phyloP scores from a whole-genome alignment of 2,329 filamentous ascomycete genomes.

The Trichoderma aggressivum region DNA sequence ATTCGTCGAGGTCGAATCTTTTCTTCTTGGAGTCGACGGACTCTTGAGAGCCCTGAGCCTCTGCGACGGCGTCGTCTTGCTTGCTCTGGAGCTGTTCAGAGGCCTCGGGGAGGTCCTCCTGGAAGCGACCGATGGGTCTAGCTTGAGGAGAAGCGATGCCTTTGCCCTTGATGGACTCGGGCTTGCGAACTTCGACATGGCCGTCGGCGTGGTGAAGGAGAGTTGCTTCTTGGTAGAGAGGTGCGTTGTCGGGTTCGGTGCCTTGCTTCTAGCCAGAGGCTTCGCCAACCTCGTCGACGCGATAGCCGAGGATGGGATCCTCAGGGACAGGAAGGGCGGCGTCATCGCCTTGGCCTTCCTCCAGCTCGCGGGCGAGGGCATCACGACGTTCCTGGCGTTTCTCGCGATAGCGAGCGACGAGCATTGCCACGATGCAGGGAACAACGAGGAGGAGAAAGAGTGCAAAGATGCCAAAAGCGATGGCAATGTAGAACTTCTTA shows the following conservation, averaged over 20 bases:
- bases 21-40: not conserved
- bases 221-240: not conserved
- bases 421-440: constrained; percentile 5
- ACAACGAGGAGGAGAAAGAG: constrained; percentile 6
- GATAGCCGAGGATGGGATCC: not conserved
- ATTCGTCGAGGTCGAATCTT: not conserved
- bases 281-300: constrained; percentile 1
- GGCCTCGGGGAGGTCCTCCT: not conserved
- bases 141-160: not conserved
- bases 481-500: not conserved
- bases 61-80: not conserved
- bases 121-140: not conserved
- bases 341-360: not conserved
- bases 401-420: not conserved
- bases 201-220: not conserved
- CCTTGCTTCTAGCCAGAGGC: not conserved
- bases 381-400: constrained; percentile 6
- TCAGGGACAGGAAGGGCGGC: not conserved
- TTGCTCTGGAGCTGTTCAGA: not conserved
- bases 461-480: not conserved
- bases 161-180: not conserved
- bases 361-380: not conserved
- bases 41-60: not conserved
- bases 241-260: not conserved
- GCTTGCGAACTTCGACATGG: not conserved